phyloP scores from a whole-genome alignment of 805 yeast genomes.

The Yamadazyma sp. region DNA sequence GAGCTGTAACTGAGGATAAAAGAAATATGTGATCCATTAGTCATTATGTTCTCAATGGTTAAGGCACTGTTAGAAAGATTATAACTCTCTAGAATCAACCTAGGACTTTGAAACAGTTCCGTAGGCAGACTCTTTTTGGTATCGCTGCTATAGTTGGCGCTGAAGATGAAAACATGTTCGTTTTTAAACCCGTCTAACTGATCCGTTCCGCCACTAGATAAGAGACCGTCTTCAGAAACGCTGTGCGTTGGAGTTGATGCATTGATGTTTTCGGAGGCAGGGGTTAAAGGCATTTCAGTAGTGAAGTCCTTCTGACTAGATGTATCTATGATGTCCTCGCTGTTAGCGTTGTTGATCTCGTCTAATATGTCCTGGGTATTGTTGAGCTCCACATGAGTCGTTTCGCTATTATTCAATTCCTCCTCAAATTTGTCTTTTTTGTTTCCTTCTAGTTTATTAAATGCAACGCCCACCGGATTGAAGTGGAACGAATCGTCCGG shows the following conservation, averaged over 20 bases:
- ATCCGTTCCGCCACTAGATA: constrained; percentile 4
- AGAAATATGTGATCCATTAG: constrained; percentile 65
- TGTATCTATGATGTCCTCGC: constrained; percentile 31
- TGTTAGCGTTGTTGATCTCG: constrained; percentile 40
- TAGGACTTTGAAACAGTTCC: constrained; percentile 22
- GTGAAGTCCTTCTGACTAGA: constrained; percentile 17
- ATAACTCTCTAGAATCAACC: constrained; percentile 37
- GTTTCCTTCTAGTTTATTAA: constrained; percentile 68
- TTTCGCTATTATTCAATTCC: constrained; percentile 11
- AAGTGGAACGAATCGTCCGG: constrained; percentile 71
- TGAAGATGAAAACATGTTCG: constrained; percentile 17
- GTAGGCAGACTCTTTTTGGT: constrained; percentile 1
- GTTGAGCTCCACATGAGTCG: constrained; percentile 17
- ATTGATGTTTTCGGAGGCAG: constrained; percentile 15
- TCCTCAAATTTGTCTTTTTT: constrained; percentile 13
- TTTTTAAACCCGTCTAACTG: constrained; percentile 7
- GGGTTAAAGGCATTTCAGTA: constrained; percentile 33
- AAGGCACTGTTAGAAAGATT: constrained; percentile 27
- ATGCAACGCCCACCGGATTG: constrained; percentile 69
- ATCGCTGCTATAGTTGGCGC: constrained; percentile 12
- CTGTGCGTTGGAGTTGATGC: constrained; percentile 1
- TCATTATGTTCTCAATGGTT: constrained; percentile 42
- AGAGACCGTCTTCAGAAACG: neutral
- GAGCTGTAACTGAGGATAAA: constrained; percentile 77
- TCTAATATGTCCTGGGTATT: constrained; percentile 37